Percentiles rank a stretch among this genome's conserved stretches.
Evolutionary conservation across 345 rosid genomes (phyloP).

Genomic region (Mangifera indica): DNA sequence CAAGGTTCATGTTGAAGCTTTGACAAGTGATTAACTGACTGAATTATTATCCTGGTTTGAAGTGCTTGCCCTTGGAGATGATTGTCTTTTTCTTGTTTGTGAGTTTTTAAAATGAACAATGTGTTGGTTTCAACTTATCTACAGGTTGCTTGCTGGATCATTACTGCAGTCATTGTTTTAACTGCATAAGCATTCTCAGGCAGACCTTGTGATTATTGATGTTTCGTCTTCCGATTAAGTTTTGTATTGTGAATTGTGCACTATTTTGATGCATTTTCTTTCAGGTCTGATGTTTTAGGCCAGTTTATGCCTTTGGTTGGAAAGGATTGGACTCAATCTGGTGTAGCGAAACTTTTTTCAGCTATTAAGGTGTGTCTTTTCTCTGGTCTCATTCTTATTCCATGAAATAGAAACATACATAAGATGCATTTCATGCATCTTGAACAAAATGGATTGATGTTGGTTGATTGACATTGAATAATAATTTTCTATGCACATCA

Average conservation of each 20-base stretch:
- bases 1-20: background rate
- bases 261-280: constrained; percentile 28
- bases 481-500: constrained; percentile 21
- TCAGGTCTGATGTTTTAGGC: constrained; percentile 93
- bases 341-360: constrained; percentile 87
- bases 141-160: background rate
- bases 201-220: too few species aligned
- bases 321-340: constrained; percentile 95
- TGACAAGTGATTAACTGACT: background rate
- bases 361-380: constrained; percentile 68
- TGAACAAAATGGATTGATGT: background rate
- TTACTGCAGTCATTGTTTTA: background rate
- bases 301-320: constrained; percentile 98
- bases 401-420: background rate
- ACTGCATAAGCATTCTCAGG: background rate
- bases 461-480: background rate
- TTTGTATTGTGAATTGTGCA: background rate
- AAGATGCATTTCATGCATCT: background rate
- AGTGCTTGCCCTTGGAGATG: background rate
- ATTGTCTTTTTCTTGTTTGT: background rate
- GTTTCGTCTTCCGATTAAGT: background rate
- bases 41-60: background rate
- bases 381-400: background rate
- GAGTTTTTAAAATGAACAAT: background rate
- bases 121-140: background rate